Conservation (phyloP, 2,329 filamentous ascomycete genomes). For the Penicillium verrucosum region DNA sequence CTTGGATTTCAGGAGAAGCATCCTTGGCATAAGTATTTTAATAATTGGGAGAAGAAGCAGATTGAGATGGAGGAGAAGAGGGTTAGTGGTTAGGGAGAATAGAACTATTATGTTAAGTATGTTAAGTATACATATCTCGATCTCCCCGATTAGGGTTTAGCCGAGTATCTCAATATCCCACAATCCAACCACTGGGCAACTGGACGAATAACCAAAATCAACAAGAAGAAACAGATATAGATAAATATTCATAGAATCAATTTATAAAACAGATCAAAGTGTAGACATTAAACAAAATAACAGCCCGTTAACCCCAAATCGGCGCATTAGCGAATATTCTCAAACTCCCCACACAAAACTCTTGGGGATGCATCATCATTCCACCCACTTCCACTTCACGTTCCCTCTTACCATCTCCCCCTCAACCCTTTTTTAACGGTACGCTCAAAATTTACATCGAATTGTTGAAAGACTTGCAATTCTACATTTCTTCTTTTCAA, state of each 20-base stretch:
- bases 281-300: background rate
- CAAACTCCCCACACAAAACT: constrained; percentile 28
- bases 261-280: background rate
- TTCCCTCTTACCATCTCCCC: constrained; percentile 13
- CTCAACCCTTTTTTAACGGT: constrained; percentile 11
- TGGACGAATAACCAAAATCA: background rate
- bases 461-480: background rate
- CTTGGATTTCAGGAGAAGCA: constrained; percentile 60
- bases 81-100: background rate
- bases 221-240: background rate
- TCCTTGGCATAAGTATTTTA: constrained; percentile 22
- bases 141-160: constrained; percentile 36
- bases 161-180: constrained; percentile 34
- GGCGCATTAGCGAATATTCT: constrained; percentile 24
- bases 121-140: background rate
- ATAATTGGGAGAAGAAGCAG: constrained; percentile 15
- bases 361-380: constrained; percentile 21
- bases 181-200: constrained; percentile 10
- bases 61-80: background rate
- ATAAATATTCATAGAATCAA: background rate
- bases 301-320: background rate
- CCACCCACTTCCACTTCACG: constrained; percentile 12
- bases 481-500: background rate
- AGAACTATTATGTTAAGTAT: no score
- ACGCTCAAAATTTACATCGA: background rate